These are phyloP conservation scores for Ganoderma lingzhi DNA, from an alignment of 1,284 basidiomycete species.

Conservation along the genomic window DNA sequence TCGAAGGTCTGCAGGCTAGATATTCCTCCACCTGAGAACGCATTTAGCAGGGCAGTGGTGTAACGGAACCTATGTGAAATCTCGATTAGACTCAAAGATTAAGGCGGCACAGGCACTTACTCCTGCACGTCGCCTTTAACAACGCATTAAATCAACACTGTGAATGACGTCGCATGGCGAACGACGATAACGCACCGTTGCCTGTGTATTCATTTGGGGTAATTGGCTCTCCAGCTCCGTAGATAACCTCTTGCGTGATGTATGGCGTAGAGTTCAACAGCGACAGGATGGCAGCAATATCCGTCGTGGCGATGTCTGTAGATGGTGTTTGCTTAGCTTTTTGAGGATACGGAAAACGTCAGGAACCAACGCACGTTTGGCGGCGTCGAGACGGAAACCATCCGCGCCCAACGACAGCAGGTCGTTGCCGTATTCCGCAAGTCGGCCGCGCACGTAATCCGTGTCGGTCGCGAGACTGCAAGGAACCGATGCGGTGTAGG, in stretches of 20 bases:
- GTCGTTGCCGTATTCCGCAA: constrained; percentile 68
- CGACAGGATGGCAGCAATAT: constrained; percentile 62
- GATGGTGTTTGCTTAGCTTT: neutral
- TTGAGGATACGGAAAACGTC: neutral
- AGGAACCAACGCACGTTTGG: constrained; percentile 58
- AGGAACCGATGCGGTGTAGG: neutral
- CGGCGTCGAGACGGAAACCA: constrained; percentile 72
- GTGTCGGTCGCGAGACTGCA: constrained; percentile 66
- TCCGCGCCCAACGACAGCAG: constrained; percentile 68
- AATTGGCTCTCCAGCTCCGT: constrained; percentile 58
- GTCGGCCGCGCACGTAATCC: constrained; percentile 58
- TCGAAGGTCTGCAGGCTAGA: constrained; percentile 63
- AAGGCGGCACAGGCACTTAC: constrained; percentile 44
- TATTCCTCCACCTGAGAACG: constrained; percentile 61
- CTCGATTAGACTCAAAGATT: neutral
- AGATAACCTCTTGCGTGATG: constrained; percentile 69
- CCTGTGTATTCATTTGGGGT: constrained; percentile 61
- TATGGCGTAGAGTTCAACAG: constrained; percentile 53
- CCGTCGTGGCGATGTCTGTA: constrained; percentile 59
- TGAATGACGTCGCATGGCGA: neutral
- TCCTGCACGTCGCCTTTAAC: constrained; percentile 66
- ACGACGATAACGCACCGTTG: constrained; percentile 49
- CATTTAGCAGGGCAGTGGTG: constrained; percentile 56
- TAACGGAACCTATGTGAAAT: constrained; percentile 62
- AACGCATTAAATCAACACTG: neutral